A percentile compares a stretch with the other conserved stretches of the same genome.
Evolutionary conservation across 2,329 filamentous ascomycete genomes (phyloP).

Genomic region (Trichoderma hamatum): DNA sequence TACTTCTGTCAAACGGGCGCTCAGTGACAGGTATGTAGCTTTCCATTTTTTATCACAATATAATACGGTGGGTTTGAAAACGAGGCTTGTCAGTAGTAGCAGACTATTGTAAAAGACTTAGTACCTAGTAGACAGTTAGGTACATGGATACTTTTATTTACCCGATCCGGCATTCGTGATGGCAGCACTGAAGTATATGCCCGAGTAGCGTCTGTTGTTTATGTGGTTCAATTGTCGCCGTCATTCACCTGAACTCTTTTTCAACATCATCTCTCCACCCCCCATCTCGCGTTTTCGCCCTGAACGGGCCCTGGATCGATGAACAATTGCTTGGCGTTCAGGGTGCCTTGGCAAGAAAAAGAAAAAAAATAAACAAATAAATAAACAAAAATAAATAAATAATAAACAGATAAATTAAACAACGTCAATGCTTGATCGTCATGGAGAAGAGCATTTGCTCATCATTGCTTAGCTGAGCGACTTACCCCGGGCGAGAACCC

Average conservation of each 20-base stretch:
- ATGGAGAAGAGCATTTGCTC: not conserved
- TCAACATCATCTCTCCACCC: not conserved
- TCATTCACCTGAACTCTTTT: not conserved
- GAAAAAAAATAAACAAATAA: not conserved
- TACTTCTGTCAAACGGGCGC: not conserved
- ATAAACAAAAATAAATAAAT: not conserved
- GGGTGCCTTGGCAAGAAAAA: not conserved
- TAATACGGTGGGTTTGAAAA: not conserved
- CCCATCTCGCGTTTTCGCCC: not conserved
- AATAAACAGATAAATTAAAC: not conserved
- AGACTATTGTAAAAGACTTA: not conserved
- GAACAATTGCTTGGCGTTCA: not conserved
- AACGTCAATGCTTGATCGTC: no score
- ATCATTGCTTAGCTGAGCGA: not conserved
- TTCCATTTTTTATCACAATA: not conserved
- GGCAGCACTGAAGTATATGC: not conserved
- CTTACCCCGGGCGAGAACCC: not conserved
- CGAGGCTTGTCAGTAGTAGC: no score
- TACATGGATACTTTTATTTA: not conserved
- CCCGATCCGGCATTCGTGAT: not conserved
- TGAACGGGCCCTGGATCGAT: not conserved
- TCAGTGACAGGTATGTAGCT: not conserved
- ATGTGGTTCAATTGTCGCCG: not conserved
- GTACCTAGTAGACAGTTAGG: not conserved
- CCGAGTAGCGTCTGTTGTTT: no score